phyloP scores from a whole-genome alignment of 495 filamentous ascomycete species.

The Penicillium waksmanii region DNA sequence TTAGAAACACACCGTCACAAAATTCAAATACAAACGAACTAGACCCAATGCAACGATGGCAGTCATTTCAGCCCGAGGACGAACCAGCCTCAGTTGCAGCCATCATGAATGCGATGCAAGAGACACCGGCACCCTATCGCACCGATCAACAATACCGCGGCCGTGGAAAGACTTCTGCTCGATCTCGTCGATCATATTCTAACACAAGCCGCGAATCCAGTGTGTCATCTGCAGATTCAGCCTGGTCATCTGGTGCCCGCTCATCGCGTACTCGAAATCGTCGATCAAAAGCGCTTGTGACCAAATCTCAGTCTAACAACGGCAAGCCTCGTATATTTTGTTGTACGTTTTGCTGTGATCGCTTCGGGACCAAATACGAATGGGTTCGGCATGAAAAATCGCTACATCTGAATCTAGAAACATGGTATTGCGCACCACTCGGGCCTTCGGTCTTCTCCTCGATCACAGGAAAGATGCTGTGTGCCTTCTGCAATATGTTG shows the following conservation, averaged over 20 bases:
- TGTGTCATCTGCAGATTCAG: conserved; percentile 19
- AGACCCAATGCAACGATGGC: conserved; percentile 71
- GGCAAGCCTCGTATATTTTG: conserved; percentile 52
- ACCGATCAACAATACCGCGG: background rate
- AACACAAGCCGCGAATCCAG: conserved; percentile 19
- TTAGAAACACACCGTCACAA: conserved; percentile 10
- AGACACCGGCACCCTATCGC: conserved; percentile 30
- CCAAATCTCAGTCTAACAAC: conserved; percentile 9
- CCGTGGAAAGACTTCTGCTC: conserved; percentile 52
- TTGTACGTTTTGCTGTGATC: conserved; percentile 80
- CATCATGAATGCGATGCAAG: conserved; percentile 61
- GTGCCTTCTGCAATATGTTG: conserved; percentile 19
- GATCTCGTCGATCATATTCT: conserved; percentile 60
- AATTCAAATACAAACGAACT: background rate
- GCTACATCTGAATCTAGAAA: conserved; percentile 71
- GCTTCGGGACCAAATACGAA: conserved; percentile 77
- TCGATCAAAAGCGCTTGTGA: background rate
- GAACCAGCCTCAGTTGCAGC: conserved; percentile 72
- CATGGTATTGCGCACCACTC: conserved; percentile 72
- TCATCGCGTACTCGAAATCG: conserved; percentile 1
- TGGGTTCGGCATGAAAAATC: conserved; percentile 82
- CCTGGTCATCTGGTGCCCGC: conserved; percentile 10
- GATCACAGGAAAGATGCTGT: conserved; percentile 10
- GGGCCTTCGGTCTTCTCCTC: conserved; percentile 35
- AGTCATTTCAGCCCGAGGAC: conserved; percentile 73